phyloP scores from a whole-genome alignment of 495 filamentous ascomycete genomes.

The Aspergillus heteromorphus region DNA sequence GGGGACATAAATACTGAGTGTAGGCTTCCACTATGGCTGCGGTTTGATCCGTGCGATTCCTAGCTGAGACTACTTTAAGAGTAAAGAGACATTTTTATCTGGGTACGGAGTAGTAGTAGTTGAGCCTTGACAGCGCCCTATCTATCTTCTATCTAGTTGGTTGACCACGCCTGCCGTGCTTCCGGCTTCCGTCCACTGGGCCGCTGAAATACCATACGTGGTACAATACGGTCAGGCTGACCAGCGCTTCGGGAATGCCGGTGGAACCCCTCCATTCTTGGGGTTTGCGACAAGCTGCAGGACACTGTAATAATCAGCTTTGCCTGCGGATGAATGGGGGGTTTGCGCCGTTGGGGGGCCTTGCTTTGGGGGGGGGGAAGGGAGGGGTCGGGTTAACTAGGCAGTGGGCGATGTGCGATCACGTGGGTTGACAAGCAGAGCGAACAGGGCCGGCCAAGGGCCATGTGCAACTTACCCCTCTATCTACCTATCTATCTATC shows the following conservation, averaged over 20 bases:
- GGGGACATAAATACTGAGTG: not conserved
- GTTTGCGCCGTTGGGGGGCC: not conserved
- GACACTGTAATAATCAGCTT: conserved; percentile 9
- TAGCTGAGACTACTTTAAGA: no score
- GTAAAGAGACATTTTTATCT: no score
- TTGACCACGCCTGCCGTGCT: not conserved
- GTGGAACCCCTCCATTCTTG: conserved; percentile 12
- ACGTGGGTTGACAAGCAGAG: not conserved
- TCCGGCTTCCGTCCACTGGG: not conserved
- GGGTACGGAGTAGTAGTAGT: not conserved
- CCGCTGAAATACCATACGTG: not conserved
- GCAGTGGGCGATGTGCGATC: not conserved
- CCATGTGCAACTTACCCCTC: conserved; percentile 15
- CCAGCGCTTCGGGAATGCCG: conserved; percentile 16
- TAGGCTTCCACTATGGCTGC: not conserved
- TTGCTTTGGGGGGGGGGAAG: not conserved
- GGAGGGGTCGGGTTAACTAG: not conserved
- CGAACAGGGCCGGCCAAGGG: not conserved
- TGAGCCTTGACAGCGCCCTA: not conserved
- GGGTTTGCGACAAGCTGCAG: conserved; percentile 13
- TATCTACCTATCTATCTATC: no score
- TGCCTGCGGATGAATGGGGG: conserved; percentile 1
- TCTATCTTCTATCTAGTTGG: no score
- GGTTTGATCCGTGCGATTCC: no score
- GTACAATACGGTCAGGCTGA: conserved; percentile 7